phyloP scores from a whole-genome alignment of 2,329 filamentous ascomycete species.

The Trichoderma polysporum region DNA sequence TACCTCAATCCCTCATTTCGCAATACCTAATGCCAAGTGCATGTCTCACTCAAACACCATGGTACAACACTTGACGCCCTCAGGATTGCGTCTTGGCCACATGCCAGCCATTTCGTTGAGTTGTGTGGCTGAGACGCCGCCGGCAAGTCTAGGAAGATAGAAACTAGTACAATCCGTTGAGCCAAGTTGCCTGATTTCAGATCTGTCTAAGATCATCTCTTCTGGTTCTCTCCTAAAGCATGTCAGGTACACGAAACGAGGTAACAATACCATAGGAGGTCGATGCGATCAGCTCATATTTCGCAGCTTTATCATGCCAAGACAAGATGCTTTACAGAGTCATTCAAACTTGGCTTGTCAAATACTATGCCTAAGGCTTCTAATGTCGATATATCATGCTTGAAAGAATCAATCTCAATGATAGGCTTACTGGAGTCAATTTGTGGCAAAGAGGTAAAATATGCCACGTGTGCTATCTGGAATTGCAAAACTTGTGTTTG shows the following conservation, averaged over 20 bases:
- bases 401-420: background rate
- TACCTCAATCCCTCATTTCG: background rate
- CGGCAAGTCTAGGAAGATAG: background rate
- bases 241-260: background rate
- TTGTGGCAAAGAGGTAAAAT: background rate
- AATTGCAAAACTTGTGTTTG: too few species aligned
- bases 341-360: background rate
- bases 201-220: background rate
- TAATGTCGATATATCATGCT: background rate
- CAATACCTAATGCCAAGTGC: background rate
- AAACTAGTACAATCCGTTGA: background rate
- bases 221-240: background rate
- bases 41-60: background rate
- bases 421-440: background rate
- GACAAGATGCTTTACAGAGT: background rate
- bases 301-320: background rate
- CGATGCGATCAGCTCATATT: background rate
- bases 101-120: background rate
- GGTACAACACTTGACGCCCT: background rate
- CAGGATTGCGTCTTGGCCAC: background rate
- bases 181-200: background rate
- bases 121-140: background rate
- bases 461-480: too few species aligned
- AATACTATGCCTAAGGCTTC: background rate
- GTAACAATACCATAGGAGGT: background rate